These are phyloP conservation scores for Phaeodactylum tricornutum DNA, from an alignment of 108 stramenopile genomes.

Conservation along the genomic window DNA sequence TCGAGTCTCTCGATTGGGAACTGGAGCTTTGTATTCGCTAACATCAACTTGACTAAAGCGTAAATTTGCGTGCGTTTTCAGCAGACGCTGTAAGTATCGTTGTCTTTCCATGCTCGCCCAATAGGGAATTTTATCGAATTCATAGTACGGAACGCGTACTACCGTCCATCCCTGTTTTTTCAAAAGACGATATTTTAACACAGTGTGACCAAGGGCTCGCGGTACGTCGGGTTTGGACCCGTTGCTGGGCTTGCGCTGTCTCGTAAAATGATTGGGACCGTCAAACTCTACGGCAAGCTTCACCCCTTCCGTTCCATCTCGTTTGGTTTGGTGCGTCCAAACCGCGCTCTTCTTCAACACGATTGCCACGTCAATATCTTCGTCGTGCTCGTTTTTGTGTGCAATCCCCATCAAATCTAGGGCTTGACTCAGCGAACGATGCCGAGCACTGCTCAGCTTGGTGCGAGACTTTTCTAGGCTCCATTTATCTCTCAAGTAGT, in stretches of 20 bases:
- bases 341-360: conserved; percentile 51
- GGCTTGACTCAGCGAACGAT: conserved; percentile 60
- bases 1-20: conserved; percentile 44
- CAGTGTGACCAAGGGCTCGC: conserved; percentile 72
- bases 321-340: conserved; percentile 45
- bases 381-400: conserved; percentile 80
- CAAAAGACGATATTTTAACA: conserved; percentile 71
- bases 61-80: conserved; percentile 78
- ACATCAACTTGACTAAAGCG: conserved; percentile 71
- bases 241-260: not conserved
- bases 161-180: conserved; percentile 81
- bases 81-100: conserved; percentile 70
- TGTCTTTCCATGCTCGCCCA: conserved; percentile 86
- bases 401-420: conserved; percentile 67
- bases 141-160: conserved; percentile 78
- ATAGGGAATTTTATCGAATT: conserved; percentile 83
- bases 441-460: conserved; percentile 71
- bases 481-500: conserved; percentile 61
- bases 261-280: conserved; percentile 82
- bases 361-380: conserved; percentile 86
- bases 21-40: conserved; percentile 66
- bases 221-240: conserved; percentile 17
- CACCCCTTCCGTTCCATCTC: not conserved
- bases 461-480: conserved; percentile 51
- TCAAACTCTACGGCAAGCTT: conserved; percentile 85